phyloP scores from a whole-genome alignment of 1,139 yeast species.

The Candida mesenterica region DNA sequence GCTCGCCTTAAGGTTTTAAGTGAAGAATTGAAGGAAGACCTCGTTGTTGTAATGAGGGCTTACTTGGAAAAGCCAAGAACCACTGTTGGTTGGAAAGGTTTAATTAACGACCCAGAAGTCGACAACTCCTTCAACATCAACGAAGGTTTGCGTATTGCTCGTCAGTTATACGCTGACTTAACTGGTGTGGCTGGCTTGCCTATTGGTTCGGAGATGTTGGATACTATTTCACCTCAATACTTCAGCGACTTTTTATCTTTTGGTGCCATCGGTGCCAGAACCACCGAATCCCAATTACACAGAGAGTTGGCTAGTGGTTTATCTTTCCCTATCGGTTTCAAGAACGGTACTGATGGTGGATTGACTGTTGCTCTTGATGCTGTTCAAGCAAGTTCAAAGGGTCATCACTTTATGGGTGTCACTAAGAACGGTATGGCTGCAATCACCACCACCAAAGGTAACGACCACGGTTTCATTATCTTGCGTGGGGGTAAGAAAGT shows the following conservation, averaged over 20 bases:
- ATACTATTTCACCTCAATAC: slow-evolving; percentile 97
- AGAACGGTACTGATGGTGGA: slow-evolving; percentile 97
- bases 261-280: slow-evolving; percentile 99
- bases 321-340: slow-evolving; percentile 97
- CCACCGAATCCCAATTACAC: slow-evolving; percentile 97
- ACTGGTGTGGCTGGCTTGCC: slow-evolving; percentile 74
- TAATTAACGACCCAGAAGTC: slow-evolving; percentile 94
- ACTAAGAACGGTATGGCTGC: slow-evolving; percentile 97
- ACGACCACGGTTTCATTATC: slow-evolving; percentile 83
- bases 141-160: slow-evolving; percentile 86
- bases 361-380: slow-evolving; percentile 94
- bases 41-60: slow-evolving; percentile 91
- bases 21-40: slow-evolving; percentile 68
- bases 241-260: slow-evolving; percentile 86
- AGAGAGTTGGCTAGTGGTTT: slow-evolving; percentile 96
- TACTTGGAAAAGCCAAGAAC: slow-evolving; percentile 98
- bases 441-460: slow-evolving; percentile 92
- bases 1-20: slow-evolving; percentile 61
- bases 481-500: slow-evolving; percentile 95
- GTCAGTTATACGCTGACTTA: slow-evolving; percentile 82
- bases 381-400: slow-evolving; percentile 83
- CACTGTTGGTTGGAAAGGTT: slow-evolving; percentile 98
- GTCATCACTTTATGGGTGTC: slow-evolving; percentile 96
- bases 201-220: slow-evolving; percentile 96
- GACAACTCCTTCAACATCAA: slow-evolving; percentile 92